phyloP scores from a whole-genome alignment of 306 rosid species.

The Prinsepia uniflora region DNA sequence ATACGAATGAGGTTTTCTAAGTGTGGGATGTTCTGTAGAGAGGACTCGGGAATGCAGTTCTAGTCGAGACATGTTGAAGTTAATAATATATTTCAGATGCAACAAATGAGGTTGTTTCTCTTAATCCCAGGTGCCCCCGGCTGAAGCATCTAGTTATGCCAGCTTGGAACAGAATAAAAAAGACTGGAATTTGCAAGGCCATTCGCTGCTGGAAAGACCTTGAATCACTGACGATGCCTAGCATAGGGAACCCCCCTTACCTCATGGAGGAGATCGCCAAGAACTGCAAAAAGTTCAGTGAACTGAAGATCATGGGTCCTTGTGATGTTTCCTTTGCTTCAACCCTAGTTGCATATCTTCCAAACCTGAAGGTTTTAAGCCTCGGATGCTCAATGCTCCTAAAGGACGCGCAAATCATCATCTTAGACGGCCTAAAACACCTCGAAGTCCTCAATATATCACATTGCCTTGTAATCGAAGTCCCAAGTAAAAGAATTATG shows the following conservation, averaged over 20 bases:
- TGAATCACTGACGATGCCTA: slow-evolving; percentile 76
- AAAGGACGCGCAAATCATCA: slow-evolving; percentile 46
- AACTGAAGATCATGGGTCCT: slow-evolving; percentile 84
- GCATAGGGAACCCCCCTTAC: slow-evolving; percentile 60
- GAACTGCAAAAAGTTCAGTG: slow-evolving; percentile 58
- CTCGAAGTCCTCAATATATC: slow-evolving; percentile 75
- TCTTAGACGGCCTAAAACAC: slow-evolving; percentile 45
- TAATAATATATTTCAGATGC: not conserved
- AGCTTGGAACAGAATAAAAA: slow-evolving; percentile 81
- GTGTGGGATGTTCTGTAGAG: too few species aligned
- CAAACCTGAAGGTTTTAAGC: slow-evolving; percentile 61
- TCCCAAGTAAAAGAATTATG: slow-evolving; percentile 24
- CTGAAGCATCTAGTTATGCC: slow-evolving; percentile 68
- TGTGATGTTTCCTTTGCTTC: slow-evolving; percentile 49
- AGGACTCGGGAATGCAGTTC: too few species aligned
- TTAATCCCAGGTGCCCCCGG: slow-evolving; percentile 47
- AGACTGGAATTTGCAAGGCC: slow-evolving; percentile 73
- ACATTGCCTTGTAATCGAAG: slow-evolving; percentile 54
- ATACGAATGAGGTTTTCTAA: too few species aligned
- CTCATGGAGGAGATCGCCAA: slow-evolving; percentile 55
- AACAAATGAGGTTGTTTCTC: slow-evolving; percentile 15
- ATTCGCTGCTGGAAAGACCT: slow-evolving; percentile 59
- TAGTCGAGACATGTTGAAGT: not conserved
- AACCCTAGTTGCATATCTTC: slow-evolving; percentile 46
- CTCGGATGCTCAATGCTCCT: slow-evolving; percentile 55